Evolutionary conservation across 2,329 filamentous ascomycete genomes (phyloP), one percentile per base, ranked within the genome.

Genomic region (Coleophoma eucalyptorum): DNA sequence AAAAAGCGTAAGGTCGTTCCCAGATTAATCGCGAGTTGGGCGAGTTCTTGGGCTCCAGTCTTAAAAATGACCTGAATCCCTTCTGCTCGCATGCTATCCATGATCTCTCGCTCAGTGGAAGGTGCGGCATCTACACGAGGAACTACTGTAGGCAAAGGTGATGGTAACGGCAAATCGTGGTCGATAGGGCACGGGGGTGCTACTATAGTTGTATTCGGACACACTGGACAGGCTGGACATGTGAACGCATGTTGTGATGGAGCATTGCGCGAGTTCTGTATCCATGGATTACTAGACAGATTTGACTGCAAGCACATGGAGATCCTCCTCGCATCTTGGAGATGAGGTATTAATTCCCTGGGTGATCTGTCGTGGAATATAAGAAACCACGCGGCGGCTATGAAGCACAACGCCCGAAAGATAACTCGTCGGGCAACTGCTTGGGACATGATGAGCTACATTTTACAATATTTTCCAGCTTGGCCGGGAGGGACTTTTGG

Each of bases 41-140:
- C 67, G 16, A 76, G 65, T 60, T 82, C 78, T 37, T 76, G 78
- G 2, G 79, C 78, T 34, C 79, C 79, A 3, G 80, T 83, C 66
- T 82, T 82, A 65, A 83, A 73, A 43, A 82, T 65, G 21, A 82
- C 65, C 3, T 54, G 26, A 32, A 58, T 58, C 21, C 52, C 55
- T 21, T 51, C 38, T 12, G 50, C 46, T 5, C 55, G 47, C 3
- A 61, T 46, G 2, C 40, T 49, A 13, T 47, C 46, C 16, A 57
- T 42, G 18, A 35, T 41, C 19, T 54, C 16, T 48, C 57, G 52
- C 26, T 57, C 53, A 7, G 44, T 26, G 18, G 51, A 44, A 15
- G 42, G 19, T 7, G 21, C 11, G 6, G 26, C 5, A 10, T 44
- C 42, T 32, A n/a, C 31, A 13, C 6, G 21, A 26, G 20, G 12